A percentile compares a stretch with the other conserved stretches of the same genome.
These are phyloP conservation scores for Rusavskia elegans DNA, from an alignment of 495 filamentous ascomycete genomes.

Conservation along the genomic window DNA sequence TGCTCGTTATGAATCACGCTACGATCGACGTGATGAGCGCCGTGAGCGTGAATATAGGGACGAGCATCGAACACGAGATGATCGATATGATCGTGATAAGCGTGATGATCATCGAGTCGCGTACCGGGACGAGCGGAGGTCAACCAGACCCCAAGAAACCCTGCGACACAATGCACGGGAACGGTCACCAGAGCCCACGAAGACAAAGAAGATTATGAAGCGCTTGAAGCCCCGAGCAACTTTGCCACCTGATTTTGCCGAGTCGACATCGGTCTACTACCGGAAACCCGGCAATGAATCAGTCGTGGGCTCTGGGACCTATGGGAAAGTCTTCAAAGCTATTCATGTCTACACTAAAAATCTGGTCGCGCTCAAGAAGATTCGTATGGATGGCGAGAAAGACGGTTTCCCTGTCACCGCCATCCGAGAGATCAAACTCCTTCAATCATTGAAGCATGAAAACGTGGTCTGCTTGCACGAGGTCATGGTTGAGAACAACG, in stretches of 20 bases:
- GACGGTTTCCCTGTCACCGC: conserved; percentile 97
- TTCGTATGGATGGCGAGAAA: conserved; percentile 90
- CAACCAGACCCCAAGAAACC: conserved; percentile 8
- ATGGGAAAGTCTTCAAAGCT: conserved; percentile 98
- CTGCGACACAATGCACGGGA: conserved; percentile 13
- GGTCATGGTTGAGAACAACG: conserved; percentile 96
- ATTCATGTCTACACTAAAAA: conserved; percentile 73
- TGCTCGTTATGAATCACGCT: conserved; percentile 20
- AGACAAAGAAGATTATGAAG: conserved; percentile 53
- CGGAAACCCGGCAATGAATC: conserved; percentile 89
- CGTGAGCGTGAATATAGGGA: conserved; percentile 32
- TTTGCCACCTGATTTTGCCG: conserved; percentile 51
- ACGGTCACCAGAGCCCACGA: conserved; percentile 29
- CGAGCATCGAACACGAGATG: conserved; percentile 30
- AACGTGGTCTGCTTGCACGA: conserved; percentile 83
- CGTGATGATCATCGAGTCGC: conserved; percentile 26
- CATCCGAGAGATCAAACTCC: conserved; percentile 88
- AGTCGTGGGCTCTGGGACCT: conserved; percentile 83
- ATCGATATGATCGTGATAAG: conserved; percentile 9
- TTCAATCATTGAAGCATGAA: conserved; percentile 80
- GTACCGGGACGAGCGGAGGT: conserved; percentile 19
- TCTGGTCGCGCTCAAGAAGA: conserved; percentile 83
- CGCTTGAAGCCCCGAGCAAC: conserved; percentile 55
- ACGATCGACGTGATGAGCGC: conserved; percentile 20
- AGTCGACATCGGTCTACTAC: conserved; percentile 76